Percentiles rank a stretch among this genome's conserved stretches.
These are phyloP conservation scores for Coprinopsis marcescibilis DNA, from an alignment of 768 basidiomycete genomes.

Conservation along the genomic window DNA sequence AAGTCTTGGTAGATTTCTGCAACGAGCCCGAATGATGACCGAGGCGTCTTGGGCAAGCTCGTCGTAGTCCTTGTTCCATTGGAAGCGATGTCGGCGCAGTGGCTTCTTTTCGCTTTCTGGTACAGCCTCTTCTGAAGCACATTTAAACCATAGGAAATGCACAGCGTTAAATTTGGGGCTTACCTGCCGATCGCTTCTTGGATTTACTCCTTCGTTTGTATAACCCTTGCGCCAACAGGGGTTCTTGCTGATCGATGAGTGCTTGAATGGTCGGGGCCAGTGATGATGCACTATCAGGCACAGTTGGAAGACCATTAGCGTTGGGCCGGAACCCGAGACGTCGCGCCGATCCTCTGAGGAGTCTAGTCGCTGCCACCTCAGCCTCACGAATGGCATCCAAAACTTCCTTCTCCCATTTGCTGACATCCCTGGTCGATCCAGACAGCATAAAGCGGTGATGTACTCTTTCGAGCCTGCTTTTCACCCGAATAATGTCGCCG, in stretches of 20 bases:
- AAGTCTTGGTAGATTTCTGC: slow-evolving; percentile 51
- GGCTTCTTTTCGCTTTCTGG: slow-evolving; percentile 30
- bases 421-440: slow-evolving; percentile 38
- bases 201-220: slow-evolving; percentile 11
- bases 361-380: slow-evolving; percentile 40
- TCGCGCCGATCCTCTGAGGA: slow-evolving; percentile 29
- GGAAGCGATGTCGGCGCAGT: slow-evolving; percentile 59
- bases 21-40: slow-evolving; percentile 76
- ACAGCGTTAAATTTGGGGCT: neutral
- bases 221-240: slow-evolving; percentile 7
- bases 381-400: slow-evolving; percentile 50
- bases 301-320: slow-evolving; percentile 10
- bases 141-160: neutral
- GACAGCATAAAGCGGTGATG: slow-evolving; percentile 55
- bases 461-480: slow-evolving; percentile 48
- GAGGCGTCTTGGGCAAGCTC: slow-evolving; percentile 84
- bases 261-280: neutral
- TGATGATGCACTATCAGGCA: neutral
- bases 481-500: slow-evolving; percentile 40
- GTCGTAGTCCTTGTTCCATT: slow-evolving; percentile 84
- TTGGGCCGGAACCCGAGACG: slow-evolving; percentile 9
- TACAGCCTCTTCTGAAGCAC: slow-evolving; percentile 7
- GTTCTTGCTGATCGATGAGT: slow-evolving; percentile 10
- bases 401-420: slow-evolving; percentile 64
- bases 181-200: slow-evolving; percentile 19